Evolutionary conservation across 1,284 basidiomycete genomes (phyloP).

Genomic region (Trametes hirsuta): DNA sequence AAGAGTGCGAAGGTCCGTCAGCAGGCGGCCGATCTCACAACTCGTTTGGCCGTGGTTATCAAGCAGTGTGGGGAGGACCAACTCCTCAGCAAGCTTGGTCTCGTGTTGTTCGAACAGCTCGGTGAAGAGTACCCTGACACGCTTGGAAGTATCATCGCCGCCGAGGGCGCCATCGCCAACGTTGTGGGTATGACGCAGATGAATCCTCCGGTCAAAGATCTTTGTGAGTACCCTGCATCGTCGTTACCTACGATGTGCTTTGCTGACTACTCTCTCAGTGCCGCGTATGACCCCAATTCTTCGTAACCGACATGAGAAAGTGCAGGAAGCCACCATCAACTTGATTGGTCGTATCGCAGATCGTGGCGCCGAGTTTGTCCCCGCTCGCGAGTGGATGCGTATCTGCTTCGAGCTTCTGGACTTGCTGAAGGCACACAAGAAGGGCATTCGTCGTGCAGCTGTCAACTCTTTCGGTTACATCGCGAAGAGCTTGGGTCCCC

Average conservation of each 20-base stretch:
- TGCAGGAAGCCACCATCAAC: slow-evolving; percentile 99
- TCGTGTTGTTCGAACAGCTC: slow-evolving; percentile 97
- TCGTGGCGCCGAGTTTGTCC: slow-evolving; percentile 98
- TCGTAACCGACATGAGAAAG: slow-evolving; percentile 98
- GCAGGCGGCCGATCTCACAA: slow-evolving; percentile 97
- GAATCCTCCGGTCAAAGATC: slow-evolving; percentile 99
- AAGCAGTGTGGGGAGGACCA: slow-evolving; percentile 99
- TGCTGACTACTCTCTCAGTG: slow-evolving; percentile 50
- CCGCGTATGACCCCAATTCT: slow-evolving; percentile 99
- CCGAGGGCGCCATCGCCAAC: slow-evolving; percentile 98
- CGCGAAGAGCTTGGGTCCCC: slow-evolving; percentile 98
- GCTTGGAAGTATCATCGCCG: slow-evolving; percentile 97
- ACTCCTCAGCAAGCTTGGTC: slow-evolving; percentile 92
- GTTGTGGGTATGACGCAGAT: slow-evolving; percentile 99
- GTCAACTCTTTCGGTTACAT: slow-evolving; percentile 99
- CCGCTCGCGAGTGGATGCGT: slow-evolving; percentile 99
- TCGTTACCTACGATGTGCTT: slow-evolving; percentile 1
- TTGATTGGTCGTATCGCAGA: slow-evolving; percentile 99
- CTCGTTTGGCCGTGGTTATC: slow-evolving; percentile 94
- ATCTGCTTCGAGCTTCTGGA: slow-evolving; percentile 99
- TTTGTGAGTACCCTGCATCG: slow-evolving; percentile 62
- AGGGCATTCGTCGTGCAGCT: slow-evolving; percentile 96
- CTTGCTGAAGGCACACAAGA: slow-evolving; percentile 98
- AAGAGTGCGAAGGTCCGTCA: slow-evolving; percentile 99
- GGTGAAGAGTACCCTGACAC: slow-evolving; percentile 99